phyloP scores from a whole-genome alignment of 139 green algal genomes.

The Tetraselmis chui region DNA sequence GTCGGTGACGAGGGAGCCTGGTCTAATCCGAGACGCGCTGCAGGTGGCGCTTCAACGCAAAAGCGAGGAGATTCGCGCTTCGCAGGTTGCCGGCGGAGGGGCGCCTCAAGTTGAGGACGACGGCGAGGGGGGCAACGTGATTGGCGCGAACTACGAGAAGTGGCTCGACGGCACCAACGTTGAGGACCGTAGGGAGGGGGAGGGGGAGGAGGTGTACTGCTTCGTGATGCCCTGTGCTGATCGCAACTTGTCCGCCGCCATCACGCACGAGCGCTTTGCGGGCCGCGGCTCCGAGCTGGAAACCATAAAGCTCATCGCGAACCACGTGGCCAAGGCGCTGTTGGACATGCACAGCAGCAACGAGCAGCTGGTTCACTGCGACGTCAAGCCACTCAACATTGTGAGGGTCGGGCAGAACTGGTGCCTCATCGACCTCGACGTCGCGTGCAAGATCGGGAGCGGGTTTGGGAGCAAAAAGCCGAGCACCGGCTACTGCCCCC shows the following conservation, averaged over 20 bases:
- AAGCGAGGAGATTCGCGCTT: background rate
- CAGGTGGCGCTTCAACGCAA: background rate
- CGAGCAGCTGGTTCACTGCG: background rate
- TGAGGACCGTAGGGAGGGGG: too few species aligned
- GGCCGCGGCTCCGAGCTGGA: background rate
- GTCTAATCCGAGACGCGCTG: background rate
- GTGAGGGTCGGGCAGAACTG: background rate
- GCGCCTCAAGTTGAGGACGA: too few species aligned
- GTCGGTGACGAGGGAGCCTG: background rate
- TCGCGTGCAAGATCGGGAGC: background rate
- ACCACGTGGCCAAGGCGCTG: background rate
- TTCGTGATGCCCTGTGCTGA: background rate
- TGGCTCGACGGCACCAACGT: too few species aligned
- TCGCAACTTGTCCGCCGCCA: background rate
- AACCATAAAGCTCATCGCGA: background rate
- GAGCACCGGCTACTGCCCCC: background rate
- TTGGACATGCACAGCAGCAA: background rate
- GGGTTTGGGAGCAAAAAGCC: background rate
- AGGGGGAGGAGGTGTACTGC: background rate
- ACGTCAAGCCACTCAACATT: constrained; percentile 3
- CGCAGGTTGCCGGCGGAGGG: too few species aligned
- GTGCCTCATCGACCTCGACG: constrained; percentile 6
- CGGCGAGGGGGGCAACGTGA: background rate
- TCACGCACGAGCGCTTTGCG: background rate
- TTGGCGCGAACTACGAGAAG: background rate